Evolutionary conservation across 768 basidiomycete species (phyloP), one percentile per base, ranked within the genome.

Genomic region (Austroboletus festivus): DNA sequence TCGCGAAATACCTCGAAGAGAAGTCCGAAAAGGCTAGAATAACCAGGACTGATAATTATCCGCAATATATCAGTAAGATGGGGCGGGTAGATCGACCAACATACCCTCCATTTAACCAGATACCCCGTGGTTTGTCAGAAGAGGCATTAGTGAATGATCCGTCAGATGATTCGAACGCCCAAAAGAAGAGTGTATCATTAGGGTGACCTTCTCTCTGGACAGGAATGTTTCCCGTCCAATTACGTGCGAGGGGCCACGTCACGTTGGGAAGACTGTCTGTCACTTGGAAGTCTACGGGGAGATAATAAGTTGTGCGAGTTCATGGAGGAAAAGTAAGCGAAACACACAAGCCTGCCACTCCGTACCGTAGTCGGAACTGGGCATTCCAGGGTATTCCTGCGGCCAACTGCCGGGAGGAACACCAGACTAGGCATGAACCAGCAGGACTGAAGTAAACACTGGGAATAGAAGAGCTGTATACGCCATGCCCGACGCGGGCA

Each of bases 71-170:
- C 3, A 42, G n/a, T 16, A 5, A 9, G 21, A 20, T 22, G n/a
- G 2, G 19, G 24, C 7, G 24, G 16, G 18, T 19, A 31, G 26
- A 21, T 11, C 16, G 12, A 47, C 24, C 5, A 15, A 41, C 78
- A 41, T 55, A 82, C 81, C 83, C 85, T 67, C 85, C 86, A 51
- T 86, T 85, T 21, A 87, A 62, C 84, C 84, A 88, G 35, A 88
- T 81, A 3, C 77, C 77, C 86, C 86, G 86, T 2, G 86, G 85
- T 18, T 81, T 70, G 13, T 65, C 51, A 22, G 38, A 33, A 33
- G 7, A 33, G 15, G 31, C 5, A 47, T 59, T 65, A 10, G 79
- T 85, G 42, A 87, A 67, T 3, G 85, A 85, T 5, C 80, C 82
- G 16, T 69, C 56, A 1, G 67, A 63, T 26, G 77, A 78, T 56